Evolutionary conservation across 306 rosid species (phyloP), one percentile per base, ranked within the genome.

Genomic region (Comarum palustre): DNA sequence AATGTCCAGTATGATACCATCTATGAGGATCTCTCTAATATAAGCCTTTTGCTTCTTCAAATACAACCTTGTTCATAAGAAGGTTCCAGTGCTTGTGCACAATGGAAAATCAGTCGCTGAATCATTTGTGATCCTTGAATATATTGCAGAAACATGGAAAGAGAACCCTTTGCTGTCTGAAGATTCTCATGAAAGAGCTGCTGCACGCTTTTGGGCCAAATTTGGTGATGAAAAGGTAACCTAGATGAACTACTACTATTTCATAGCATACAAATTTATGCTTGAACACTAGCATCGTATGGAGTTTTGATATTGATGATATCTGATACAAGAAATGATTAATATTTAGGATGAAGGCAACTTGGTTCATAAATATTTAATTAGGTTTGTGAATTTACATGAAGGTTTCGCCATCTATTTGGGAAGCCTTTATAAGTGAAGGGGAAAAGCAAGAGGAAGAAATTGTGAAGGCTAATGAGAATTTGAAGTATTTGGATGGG

Each of bases 201-300:
- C 60, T 4, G 82, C 78, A 4, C 78, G 81, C 29, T 84, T 80
- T 39, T 84, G 87, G 84, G 82, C 82, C 13, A 74, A 66, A 47
- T 84, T 57, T 41, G 61, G 42, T 4, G 81, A 81, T 15, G 78
- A 77, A 0, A 66, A 76, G 81, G 81, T 81, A 59, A 66, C 32
- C 6, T 3, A 22, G 36, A 38, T 12, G 31, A 14, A 42, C 14
- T 27, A 13, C 20, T 67, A 9, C 62, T 24, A 12, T 1, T 45
- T 6, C 15, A 7, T 15, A 60, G 17, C 31, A 2, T 46, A 69
- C 43, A 12, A 6, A 32, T 68, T 31, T 13, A 17, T 48, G 5
- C 0, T 66, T 42, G 54, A 47, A 65, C 51, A 22, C 43, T 39
- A 24, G 29, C 5, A 20, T 52, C 29, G 3, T 20, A 52, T 20